Base-by-base conservation (phyloP, 495 filamentous ascomycete species). In the Hypoxylon lienhwacheense region DNA sequence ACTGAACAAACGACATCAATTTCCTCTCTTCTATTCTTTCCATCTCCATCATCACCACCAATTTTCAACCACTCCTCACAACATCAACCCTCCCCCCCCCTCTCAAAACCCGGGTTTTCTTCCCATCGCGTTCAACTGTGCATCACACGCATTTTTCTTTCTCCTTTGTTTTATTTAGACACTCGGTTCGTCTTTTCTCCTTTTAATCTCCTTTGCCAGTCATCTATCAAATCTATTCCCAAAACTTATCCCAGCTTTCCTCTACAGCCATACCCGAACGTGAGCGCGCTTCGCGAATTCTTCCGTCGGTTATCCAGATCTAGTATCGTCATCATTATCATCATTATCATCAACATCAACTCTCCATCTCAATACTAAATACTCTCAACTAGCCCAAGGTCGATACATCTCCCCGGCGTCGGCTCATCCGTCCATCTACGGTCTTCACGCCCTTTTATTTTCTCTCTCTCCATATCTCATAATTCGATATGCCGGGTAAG, bases 401-500 rank as follows among this genome's bases (percentile, higher is more conserved):
- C 58, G 47, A 52, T 36, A 39, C 14, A 46, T 44, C 26, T 35
- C 15, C n/a, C 29, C 24, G 41, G 37, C 46, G 21, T 47, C 42
- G 35, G 44, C 7, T 44, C 24, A 44, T 47, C 12, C 43, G n/a
- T 47, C 21, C 10, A 49, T 55, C 44, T 43, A 37, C 36, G 16
- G 33, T 43, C 15, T 21, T 7, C 20, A 44, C 32, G 20, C 2
- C 39, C 19, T 11, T 44, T 40, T 22, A 20, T 34, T 37, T 44
- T 49, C 22, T 20, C 35, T 22, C 43, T 39, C 16, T 40, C 41
- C n/a, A 40, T 34, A 22, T 49, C 35, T 29, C 44, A 8, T 28
- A 25, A 28, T 61, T 68, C 65, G 71, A 72, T 45, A 78, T 79
- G 76, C 79, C 76, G 47, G 80, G 77, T 63, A 87, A 88, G 65